Conservation (phyloP, 805 yeast species). For the Sporopachydermia quercuum region DNA sequence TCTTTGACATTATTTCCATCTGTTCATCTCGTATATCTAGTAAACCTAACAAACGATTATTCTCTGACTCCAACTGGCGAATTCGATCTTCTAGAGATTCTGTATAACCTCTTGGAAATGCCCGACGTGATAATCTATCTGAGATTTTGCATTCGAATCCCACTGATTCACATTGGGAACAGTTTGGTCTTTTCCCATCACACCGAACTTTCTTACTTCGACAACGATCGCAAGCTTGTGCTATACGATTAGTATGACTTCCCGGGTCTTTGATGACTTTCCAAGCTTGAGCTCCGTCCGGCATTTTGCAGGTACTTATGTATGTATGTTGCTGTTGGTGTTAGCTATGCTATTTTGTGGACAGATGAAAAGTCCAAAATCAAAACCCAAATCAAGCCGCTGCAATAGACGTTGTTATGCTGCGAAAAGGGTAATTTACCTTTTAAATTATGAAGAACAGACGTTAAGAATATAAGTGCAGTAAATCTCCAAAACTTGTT, state of each 20-base stretch:
- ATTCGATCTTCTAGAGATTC: conserved; percentile 58
- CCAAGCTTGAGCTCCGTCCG: conserved; percentile 26
- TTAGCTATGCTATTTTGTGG: no score
- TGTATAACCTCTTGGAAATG: conserved; percentile 73
- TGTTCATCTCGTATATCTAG: conserved; percentile 41
- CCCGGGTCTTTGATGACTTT: conserved; percentile 6
- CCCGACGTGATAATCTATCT: conserved; percentile 60
- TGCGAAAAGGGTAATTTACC: no score
- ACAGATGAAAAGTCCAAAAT: no score
- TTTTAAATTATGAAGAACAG: no score
- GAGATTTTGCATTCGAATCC: conserved; percentile 58
- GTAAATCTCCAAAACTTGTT: no score
- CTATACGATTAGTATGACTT: background rate
- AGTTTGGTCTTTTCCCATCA: conserved; percentile 52
- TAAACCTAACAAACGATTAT: conserved; percentile 43
- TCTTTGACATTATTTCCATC: conserved; percentile 19
- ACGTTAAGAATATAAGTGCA: no score
- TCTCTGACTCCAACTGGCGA: conserved; percentile 60
- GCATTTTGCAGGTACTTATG: conserved; percentile 18
- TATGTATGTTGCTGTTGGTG: no score
- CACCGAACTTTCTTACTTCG: conserved; percentile 65
- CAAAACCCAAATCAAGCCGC: no score
- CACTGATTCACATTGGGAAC: conserved; percentile 50
- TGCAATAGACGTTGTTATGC: no score
- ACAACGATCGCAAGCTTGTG: conserved; percentile 76